phyloP scores from a whole-genome alignment of 2,329 filamentous ascomycete genomes.

The Cordyceps javanica region DNA sequence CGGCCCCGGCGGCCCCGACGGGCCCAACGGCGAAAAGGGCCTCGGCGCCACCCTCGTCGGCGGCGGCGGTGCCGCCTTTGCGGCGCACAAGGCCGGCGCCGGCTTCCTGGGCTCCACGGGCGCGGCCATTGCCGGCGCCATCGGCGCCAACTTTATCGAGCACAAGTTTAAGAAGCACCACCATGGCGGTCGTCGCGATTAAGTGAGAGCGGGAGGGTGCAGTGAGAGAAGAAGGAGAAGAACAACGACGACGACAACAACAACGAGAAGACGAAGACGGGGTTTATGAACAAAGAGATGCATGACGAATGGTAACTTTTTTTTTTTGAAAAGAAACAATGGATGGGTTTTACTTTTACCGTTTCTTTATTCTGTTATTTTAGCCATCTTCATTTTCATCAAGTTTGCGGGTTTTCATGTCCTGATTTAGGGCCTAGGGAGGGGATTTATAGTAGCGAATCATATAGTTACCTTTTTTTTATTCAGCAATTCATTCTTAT shows the following conservation, averaged over 20 bases:
- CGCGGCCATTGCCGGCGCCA: constrained; percentile 45
- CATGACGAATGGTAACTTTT: too few relatives aligned
- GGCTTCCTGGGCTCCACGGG: constrained; percentile 45
- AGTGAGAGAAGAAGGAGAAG: neutral
- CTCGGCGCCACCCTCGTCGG: constrained; percentile 48
- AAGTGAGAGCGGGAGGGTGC: neutral
- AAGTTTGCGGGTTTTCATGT: too few relatives aligned
- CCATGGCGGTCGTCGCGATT: neutral
- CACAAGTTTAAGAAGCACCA: constrained; percentile 32
- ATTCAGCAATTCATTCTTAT: too few relatives aligned
- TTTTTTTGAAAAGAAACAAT: too few relatives aligned
- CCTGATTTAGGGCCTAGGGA: too few relatives aligned
- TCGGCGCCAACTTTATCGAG: constrained; percentile 49
- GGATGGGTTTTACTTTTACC: too few relatives aligned
- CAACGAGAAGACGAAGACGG: neutral
- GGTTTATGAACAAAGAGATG: too few relatives aligned
- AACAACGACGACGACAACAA: neutral
- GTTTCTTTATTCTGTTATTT: neutral
- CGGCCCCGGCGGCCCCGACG: constrained; percentile 21
- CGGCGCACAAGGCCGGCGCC: constrained; percentile 47
- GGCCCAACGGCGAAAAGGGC: constrained; percentile 43
- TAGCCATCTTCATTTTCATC: too few relatives aligned
- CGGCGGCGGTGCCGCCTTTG: constrained; percentile 47
- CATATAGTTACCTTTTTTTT: too few relatives aligned
- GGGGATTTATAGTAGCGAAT: neutral